phyloP scores from a whole-genome alignment of 495 filamentous ascomycete genomes.

The Daldinia vernicosa region DNA sequence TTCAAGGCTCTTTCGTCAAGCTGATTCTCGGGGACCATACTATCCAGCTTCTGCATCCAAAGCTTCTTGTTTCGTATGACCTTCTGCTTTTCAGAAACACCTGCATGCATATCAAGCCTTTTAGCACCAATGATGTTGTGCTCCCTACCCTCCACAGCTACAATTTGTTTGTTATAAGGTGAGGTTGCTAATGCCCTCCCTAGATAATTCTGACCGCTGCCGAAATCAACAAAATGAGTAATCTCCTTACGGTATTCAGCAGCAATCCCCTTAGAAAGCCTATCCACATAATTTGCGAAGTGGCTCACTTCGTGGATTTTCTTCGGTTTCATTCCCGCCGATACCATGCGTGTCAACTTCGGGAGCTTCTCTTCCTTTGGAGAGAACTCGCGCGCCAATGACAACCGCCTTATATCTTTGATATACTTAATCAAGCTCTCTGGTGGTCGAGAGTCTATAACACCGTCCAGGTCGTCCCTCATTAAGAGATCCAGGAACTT shows the following conservation, averaged over 20 bases:
- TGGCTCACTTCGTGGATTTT: constrained; percentile 90
- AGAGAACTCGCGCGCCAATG: constrained; percentile 69
- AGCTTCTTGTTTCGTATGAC: constrained; percentile 80
- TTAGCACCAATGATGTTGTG: constrained; percentile 87
- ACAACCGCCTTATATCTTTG: constrained; percentile 72
- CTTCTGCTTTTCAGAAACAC: constrained; percentile 71
- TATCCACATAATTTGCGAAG: constrained; percentile 64
- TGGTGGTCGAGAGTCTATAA: constrained; percentile 66
- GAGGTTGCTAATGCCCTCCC: constrained; percentile 84
- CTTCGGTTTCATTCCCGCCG: constrained; percentile 94
- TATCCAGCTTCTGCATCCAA: constrained; percentile 61
- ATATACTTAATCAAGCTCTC: constrained; percentile 77
- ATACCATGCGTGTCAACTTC: constrained; percentile 71
- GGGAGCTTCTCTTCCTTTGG: constrained; percentile 52
- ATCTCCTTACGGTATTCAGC: constrained; percentile 57
- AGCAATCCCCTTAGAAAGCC: constrained; percentile 62
- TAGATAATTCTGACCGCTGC: constrained; percentile 95
- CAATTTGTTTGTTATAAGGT: constrained; percentile 84
- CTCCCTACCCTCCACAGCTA: constrained; percentile 89
- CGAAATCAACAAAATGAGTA: constrained; percentile 93
- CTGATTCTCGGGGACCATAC: constrained; percentile 48
- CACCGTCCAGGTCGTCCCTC: constrained; percentile 69
- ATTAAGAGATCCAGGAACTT: constrained; percentile 81
- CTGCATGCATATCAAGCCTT: constrained; percentile 79
- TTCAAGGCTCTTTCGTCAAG: constrained; percentile 53